Conservation (phyloP, 2,329 filamentous ascomycete species). For the Penicillium thymicola region DNA sequence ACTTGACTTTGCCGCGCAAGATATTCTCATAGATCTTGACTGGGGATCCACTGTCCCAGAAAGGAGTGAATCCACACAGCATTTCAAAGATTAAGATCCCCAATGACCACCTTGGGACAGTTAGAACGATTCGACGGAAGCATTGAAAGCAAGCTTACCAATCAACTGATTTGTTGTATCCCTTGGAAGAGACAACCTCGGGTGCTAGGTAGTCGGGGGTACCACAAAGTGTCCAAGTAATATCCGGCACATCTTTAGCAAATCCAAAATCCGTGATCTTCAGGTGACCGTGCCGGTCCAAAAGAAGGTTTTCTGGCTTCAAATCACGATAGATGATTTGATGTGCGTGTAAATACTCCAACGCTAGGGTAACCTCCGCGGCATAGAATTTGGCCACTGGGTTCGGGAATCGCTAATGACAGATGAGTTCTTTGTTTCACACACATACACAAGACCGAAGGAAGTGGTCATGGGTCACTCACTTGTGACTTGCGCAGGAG, state of each 20-base stretch:
- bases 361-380: constrained; percentile 88
- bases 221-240: constrained; percentile 97
- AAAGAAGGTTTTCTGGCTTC: constrained; percentile 89
- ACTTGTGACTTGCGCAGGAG: constrained; percentile 87
- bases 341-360: constrained; percentile 91
- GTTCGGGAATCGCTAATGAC: constrained; percentile 83
- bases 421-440: constrained; percentile 4
- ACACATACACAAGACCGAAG: neutral
- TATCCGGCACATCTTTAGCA: constrained; percentile 95
- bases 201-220: constrained; percentile 97
- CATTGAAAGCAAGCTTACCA: constrained; percentile 62
- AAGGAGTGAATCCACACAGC: constrained; percentile 97
- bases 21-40: constrained; percentile 99
- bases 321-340: constrained; percentile 98
- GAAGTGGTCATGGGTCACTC: constrained; percentile 40
- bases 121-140: constrained; percentile 2
- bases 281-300: constrained; percentile 88
- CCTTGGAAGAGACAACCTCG: constrained; percentile 98
- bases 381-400: constrained; percentile 99
- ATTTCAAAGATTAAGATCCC: constrained; percentile 99
- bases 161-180: constrained; percentile 99
- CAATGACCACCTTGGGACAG: constrained; percentile 82
- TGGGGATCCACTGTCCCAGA: constrained; percentile 96
- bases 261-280: constrained; percentile 99
- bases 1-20: constrained; percentile 90